Evolutionary conservation across 2,329 filamentous ascomycete genomes (phyloP).

Genomic region (Lachnellula hyalina): DNA sequence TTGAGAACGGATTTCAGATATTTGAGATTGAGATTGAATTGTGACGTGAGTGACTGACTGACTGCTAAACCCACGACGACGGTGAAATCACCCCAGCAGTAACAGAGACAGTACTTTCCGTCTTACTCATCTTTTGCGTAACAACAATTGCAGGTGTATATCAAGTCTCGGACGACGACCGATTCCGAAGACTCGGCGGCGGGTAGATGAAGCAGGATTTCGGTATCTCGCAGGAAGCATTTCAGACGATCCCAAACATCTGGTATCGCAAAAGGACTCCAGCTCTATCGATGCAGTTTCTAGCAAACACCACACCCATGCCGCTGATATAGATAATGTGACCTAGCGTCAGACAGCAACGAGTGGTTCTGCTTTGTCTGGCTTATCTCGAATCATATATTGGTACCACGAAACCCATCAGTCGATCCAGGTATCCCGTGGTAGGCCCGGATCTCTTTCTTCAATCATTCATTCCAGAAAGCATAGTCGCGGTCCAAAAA

Average conservation of each 20-base stretch:
- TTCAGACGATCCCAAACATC: not conserved
- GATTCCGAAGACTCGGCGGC: conserved; percentile 17
- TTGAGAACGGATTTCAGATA: not conserved
- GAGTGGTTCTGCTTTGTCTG: conserved; percentile 10
- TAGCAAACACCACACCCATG: conserved; percentile 10
- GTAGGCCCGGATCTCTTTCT: not conserved
- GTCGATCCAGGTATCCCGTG: not conserved
- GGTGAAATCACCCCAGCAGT: not conserved
- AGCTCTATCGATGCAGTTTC: not conserved
- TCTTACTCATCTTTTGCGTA: conserved; percentile 15
- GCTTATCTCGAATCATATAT: conserved; percentile 17
- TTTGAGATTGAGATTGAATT: not conserved
- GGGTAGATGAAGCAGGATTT: conserved; percentile 17
- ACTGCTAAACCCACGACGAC: not conserved
- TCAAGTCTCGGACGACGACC: conserved; percentile 16
- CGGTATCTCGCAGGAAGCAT: conserved; percentile 13
- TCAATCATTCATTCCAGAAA: too few species aligned
- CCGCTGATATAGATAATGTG: conserved; percentile 15
- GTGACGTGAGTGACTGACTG: not conserved
- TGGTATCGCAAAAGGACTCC: not conserved
- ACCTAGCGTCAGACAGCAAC: conserved; percentile 20
- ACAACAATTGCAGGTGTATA: conserved; percentile 4
- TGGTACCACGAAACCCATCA: conserved; percentile 15
- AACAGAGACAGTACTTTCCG: not conserved
- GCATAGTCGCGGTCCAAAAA: not conserved